Evolutionary conservation across 2,329 filamentous ascomycete genomes (phyloP).

Genomic region (Zymoseptoria ardabiliae): DNA sequence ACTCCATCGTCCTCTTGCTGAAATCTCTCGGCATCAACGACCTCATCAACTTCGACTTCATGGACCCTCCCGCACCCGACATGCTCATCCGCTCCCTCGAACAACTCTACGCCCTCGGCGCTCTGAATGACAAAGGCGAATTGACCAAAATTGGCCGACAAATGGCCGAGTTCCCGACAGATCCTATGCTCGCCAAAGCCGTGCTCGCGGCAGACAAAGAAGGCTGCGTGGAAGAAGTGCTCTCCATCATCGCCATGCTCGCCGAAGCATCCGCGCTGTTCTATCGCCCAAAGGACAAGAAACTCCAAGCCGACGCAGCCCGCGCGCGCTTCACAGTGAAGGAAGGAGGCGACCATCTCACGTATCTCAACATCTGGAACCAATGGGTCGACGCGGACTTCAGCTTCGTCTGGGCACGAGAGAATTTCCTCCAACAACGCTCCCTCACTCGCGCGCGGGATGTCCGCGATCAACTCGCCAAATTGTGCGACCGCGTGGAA

Average conservation of each 20-base stretch:
- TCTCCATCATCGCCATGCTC: constrained; percentile 92
- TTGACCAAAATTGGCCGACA: constrained; percentile 85
- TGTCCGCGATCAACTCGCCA: constrained; percentile 83
- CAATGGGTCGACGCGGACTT: constrained; percentile 93
- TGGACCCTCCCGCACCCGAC: constrained; percentile 86
- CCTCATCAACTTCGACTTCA: constrained; percentile 88
- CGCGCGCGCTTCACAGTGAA: constrained; percentile 81
- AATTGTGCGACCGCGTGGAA: constrained; percentile 89
- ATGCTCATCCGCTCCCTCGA: constrained; percentile 84
- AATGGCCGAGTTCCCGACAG: constrained; percentile 91
- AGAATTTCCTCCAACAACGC: constrained; percentile 90
- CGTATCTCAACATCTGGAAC: constrained; percentile 86
- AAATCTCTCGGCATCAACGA: constrained; percentile 91
- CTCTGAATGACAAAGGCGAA: constrained; percentile 79
- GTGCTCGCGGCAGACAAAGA: constrained; percentile 83
- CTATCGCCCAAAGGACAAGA: constrained; percentile 94
- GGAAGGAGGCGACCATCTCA: constrained; percentile 84
- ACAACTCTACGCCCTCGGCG: constrained; percentile 83
- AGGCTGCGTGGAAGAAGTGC: constrained; percentile 86
- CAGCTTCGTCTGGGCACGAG: constrained; percentile 75
- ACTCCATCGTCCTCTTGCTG: constrained; percentile 72
- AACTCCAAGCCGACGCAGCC: constrained; percentile 88
- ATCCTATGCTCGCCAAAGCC: constrained; percentile 83
- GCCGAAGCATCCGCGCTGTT: constrained; percentile 83
- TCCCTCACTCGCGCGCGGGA: constrained; percentile 83